Evolutionary conservation across 768 basidiomycete genomes (phyloP).

Genomic region (Dictyophora rubrovolvata): DNA sequence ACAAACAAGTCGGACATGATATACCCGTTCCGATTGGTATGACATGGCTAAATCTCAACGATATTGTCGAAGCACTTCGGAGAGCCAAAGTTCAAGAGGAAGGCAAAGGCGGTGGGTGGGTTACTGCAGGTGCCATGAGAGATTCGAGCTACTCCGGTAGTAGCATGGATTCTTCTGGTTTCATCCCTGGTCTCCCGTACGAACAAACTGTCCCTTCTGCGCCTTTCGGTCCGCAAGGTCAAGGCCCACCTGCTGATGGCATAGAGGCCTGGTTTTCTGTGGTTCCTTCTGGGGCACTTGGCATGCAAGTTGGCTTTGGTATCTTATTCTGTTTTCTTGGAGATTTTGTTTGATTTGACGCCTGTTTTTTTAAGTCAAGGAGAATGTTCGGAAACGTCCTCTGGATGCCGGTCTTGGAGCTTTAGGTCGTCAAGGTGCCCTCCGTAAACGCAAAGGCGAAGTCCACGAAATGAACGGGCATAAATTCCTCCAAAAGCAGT

Average conservation of each 20-base stretch:
- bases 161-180: conserved; percentile 29
- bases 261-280: conserved; percentile 97
- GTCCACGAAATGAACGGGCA: conserved; percentile 99
- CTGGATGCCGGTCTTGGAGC: conserved; percentile 74
- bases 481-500: conserved; percentile 93
- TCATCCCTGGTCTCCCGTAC: not conserved
- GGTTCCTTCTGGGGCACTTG: conserved; percentile 92
- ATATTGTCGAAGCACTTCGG: conserved; percentile 86
- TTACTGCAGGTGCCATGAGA: conserved; percentile 81
- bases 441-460: conserved; percentile 96
- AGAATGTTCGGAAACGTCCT: conserved; percentile 94
- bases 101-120: conserved; percentile 83
- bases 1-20: conserved; percentile 74
- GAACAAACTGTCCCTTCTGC: conserved; percentile 9
- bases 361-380: conserved; percentile 61
- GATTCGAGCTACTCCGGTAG: conserved; percentile 43
- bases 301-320: conserved; percentile 87
- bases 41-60: conserved; percentile 88
- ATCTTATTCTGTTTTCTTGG: conserved; percentile 23
- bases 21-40: conserved; percentile 87
- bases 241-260: conserved; percentile 43
- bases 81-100: conserved; percentile 86
- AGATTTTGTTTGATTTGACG: conserved; percentile 7
- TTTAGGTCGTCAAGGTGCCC: conserved; percentile 93
- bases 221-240: conserved; percentile 17